A percentile compares a stretch with the other conserved stretches of the same genome.
Conservation (phyloP, 306 rosid genomes). For the Trifolium dubium region DNA sequence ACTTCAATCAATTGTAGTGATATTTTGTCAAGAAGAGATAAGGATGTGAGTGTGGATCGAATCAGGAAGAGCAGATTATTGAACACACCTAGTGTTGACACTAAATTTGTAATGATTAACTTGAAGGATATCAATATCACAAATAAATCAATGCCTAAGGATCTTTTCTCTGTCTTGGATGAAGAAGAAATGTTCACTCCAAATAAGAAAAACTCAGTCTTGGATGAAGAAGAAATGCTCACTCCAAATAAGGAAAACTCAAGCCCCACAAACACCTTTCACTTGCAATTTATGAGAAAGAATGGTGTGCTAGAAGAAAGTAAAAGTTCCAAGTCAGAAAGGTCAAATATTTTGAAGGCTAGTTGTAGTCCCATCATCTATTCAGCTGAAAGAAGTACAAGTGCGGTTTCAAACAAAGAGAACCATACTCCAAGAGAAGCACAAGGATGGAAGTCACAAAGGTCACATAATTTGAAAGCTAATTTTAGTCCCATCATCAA, state of each 20-base stretch:
- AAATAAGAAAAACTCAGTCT: constrained; percentile 68
- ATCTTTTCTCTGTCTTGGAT: constrained; percentile 46
- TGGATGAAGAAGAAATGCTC: constrained; percentile 58
- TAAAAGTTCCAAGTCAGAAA: constrained; percentile 45
- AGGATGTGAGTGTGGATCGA: constrained; percentile 60
- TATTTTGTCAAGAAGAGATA: constrained; percentile 75
- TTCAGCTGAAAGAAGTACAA: constrained; percentile 44
- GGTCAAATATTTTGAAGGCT: constrained; percentile 44
- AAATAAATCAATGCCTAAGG: constrained; percentile 36
- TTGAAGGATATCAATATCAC: constrained; percentile 37
- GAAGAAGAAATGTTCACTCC: constrained; percentile 65
- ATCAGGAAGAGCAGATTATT: constrained; percentile 49
- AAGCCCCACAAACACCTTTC: constrained; percentile 62
- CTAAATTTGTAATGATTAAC: constrained; percentile 38
- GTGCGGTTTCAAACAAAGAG: constrained; percentile 51
- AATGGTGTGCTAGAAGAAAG: constrained; percentile 53
- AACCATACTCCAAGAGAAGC: constrained; percentile 50
- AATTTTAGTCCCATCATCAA: constrained; percentile 40
- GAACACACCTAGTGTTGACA: constrained; percentile 33
- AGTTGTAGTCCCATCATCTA: constrained; percentile 39
- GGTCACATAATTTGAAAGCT: constrained; percentile 43
- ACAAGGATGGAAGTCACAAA: constrained; percentile 47
- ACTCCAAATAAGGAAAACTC: constrained; percentile 76
- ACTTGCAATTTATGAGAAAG: constrained; percentile 50
- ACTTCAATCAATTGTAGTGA: constrained; percentile 42